A percentile compares a stretch with the other conserved stretches of the same genome.
These are phyloP conservation scores for Saccharomycopsis javanensis DNA, from an alignment of 805 yeast genomes.

Conservation along the genomic window DNA sequence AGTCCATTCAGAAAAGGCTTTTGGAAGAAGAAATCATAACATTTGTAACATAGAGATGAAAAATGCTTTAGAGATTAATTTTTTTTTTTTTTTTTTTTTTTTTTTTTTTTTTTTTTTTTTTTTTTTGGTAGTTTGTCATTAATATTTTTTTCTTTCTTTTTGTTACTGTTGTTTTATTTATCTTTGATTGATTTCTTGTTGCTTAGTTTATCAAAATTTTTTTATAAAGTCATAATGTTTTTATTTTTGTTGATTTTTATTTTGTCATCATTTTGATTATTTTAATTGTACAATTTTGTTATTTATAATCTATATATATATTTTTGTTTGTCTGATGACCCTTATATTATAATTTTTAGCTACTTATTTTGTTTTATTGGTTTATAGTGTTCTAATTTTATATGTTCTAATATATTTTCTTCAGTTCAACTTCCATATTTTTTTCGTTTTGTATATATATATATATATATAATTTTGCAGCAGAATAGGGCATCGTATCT, in stretches of 20 bases:
- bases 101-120: neutral
- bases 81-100: neutral
- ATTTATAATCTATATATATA: neutral
- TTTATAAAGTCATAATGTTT: neutral
- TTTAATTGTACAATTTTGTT: neutral
- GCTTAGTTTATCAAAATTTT: neutral
- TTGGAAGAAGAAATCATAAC: constrained; percentile 8
- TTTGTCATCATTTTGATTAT: neutral
- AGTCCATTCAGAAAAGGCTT: constrained; percentile 15
- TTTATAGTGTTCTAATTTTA: too few species aligned
- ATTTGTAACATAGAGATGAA: neutral
- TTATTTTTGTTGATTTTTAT: neutral
- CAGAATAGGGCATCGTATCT: too few species aligned
- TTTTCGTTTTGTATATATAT: too few species aligned
- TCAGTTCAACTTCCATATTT: too few species aligned
- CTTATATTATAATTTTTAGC: neutral
- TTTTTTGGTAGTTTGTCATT: too few species aligned
- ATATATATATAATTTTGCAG: too few species aligned
- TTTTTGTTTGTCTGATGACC: neutral
- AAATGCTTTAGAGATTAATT: neutral
- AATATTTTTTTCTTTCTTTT: neutral
- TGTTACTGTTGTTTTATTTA: neutral
- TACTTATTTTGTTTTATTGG: neutral
- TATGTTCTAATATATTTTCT: too few species aligned
- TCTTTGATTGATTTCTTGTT: neutral